A percentile compares a stretch with the other conserved stretches of the same genome.
These are phyloP conservation scores for Ulvella scutata DNA, from an alignment of 139 green algal genomes.

Conservation along the genomic window DNA sequence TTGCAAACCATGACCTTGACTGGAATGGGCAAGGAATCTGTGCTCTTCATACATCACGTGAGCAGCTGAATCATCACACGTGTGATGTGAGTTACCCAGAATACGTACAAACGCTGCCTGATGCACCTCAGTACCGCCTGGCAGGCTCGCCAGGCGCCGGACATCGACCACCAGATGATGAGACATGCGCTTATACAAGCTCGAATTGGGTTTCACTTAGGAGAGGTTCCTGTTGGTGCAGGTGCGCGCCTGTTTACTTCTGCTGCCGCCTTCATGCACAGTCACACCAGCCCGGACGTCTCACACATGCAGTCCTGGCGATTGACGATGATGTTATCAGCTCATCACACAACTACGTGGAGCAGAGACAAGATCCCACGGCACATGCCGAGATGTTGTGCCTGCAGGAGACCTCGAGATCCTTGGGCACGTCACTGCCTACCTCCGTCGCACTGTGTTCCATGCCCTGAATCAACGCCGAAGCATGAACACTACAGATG, in stretches of 20 bases:
- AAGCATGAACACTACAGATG: background rate
- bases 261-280: background rate
- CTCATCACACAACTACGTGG: slow-evolving; percentile 35
- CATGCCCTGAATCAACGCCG: background rate
- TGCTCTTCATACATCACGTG: background rate
- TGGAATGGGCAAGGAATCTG: background rate
- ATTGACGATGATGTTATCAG: slow-evolving; percentile 22
- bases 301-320: background rate
- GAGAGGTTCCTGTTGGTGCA: slow-evolving; percentile 72
- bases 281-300: background rate
- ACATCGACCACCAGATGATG: slow-evolving; percentile 28
- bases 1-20: background rate
- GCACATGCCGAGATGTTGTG: slow-evolving; percentile 76
- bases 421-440: slow-evolving; percentile 1
- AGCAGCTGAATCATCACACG: background rate
- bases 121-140: background rate
- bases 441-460: background rate
- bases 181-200: slow-evolving; percentile 28
- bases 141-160: too few relatives aligned
- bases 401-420: slow-evolving; percentile 29
- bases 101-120: background rate
- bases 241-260: background rate
- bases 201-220: slow-evolving; percentile 6
- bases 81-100: background rate
- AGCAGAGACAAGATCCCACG: slow-evolving; percentile 38